Evolutionary conservation across 805 yeast species (phyloP), one percentile per base, ranked within the genome.

Genomic region (Candida dendrica): DNA sequence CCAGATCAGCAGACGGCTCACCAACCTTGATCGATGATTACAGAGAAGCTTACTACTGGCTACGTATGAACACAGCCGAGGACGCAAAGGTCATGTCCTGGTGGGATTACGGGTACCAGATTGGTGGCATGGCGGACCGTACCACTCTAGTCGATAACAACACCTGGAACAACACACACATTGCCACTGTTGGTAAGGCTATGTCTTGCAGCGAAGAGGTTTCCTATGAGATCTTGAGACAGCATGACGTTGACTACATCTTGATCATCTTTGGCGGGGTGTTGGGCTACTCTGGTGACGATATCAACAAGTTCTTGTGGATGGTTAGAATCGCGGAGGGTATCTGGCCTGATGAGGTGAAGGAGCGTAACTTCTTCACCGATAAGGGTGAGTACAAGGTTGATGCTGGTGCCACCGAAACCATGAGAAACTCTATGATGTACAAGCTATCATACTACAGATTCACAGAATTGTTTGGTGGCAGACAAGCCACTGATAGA

Each of bases 71-170:
- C 68, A 93, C 98, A 1, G 80, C 85, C 3, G 96, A 93, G 61
- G 98, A 93, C 61, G 85, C 97, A 30, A 90, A 86, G 64, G 84
- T 93, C 47, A 88, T 95, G 84, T 83, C 97, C 10, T 93, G 99
- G 98, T 93, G 99, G 99, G 98, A 95, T 71, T 95, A 95, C 60
- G 99, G 99, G 42, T 93, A 93, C 66, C 99, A 93, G 71, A 93
- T 93, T 57, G 98, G 98, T 55, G 99, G 99, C 48, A 93, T 93
- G 98, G 98, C 98, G 37, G 98, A 93, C 66, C 79, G 99, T 60
- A 91, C 98, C 49, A 93, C 99, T 6, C 73, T 93, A 53, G 99
- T 95, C 33, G 99, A 93, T 65, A 93, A 93, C 75, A 93, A 93
- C 68, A 93, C 99, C 10, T 93, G 99, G 98, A 93, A 93, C 64